Percentiles rank a stretch among this genome's conserved stretches.
phyloP scores from a whole-genome alignment of 169 alveolate species.

The Eimeria necatrix region DNA sequence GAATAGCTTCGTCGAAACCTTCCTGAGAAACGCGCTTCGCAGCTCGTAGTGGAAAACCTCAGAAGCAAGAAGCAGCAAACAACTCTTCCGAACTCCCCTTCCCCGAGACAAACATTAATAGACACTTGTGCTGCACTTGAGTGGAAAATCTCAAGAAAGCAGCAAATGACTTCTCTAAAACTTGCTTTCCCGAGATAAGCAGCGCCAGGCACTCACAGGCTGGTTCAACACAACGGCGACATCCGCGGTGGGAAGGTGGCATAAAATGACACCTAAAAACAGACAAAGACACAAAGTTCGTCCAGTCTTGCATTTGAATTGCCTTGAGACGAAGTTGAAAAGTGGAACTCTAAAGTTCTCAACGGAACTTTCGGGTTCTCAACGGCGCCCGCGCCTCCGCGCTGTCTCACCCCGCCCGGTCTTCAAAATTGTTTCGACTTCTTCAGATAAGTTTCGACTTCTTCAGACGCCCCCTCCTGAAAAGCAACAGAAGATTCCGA shows the following conservation, averaged over 20 bases:
- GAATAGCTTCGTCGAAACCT: conserved; percentile 1
- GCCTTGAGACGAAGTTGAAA: too few species aligned
- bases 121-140: neutral
- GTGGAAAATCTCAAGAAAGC: too few species aligned
- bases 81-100: neutral
- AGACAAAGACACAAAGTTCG: neutral
- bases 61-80: neutral
- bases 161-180: neutral
- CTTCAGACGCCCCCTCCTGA: conserved; percentile 29
- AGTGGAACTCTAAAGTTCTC: too few species aligned
- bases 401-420: neutral
- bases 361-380: too few species aligned
- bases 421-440: conserved; percentile 18
- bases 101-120: neutral
- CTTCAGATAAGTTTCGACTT: too few species aligned
- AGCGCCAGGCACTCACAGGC: neutral
- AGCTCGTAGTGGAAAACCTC: neutral
- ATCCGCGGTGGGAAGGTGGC: conserved; percentile 13
- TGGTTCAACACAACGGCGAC: neutral
- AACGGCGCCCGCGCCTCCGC: neutral
- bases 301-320: too few species aligned
- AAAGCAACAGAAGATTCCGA: neutral
- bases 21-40: neutral
- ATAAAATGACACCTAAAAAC: neutral
- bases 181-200: neutral